Base-by-base conservation (phyloP, 1,284 basidiomycete genomes). In the Leccinum subspadiceum region DNA sequence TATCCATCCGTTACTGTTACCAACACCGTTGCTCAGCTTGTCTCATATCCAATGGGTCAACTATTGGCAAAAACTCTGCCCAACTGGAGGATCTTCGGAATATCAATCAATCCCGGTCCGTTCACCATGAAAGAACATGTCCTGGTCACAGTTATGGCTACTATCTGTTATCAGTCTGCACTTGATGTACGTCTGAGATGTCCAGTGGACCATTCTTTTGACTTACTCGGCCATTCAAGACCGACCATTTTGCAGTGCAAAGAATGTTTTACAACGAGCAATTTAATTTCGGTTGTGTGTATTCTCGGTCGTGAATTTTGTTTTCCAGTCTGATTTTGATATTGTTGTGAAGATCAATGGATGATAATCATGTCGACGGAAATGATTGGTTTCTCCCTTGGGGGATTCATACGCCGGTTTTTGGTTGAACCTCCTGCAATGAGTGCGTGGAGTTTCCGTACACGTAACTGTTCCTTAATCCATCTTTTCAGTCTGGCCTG, bases 361-460 rank as follows among this genome's bases (percentile, higher is more conserved):
- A 80, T 96, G 71, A 74, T 96, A 41, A 83, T 93, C 29, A 85
- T 97, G 78, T 88, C 92, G 8, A 91, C 92, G 0, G 90, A 96
- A 70, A 78, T 96, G 62, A 89, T 94, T 49, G 94, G 94, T 1
- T 93, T 96, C 70, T 88, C 90, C 3, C 84, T 96, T 20, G 92
- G 94, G 7, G 95, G 95, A n/a, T 75, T 92, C 57, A 83, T 84
- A 56, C 78, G 87, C 31, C 82, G 87, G 13, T 92, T 93, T 79
- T 79, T 95, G 41, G 91, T 95, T 5, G 85, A 88, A 65, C 96
- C 95, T 0, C 92, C 94, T 0, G 90, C 90, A 0, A 94, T 97
- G 92, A 92, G 87, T 75, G 62, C 15, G 70, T 77, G 35, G 5
- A 41, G 29, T 64, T 37, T 3, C 6, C n/a, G 35, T n/a, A 54